Evolutionary conservation across 768 basidiomycete species (phyloP).

Genomic region (Paxillus ammoniavirescens): DNA sequence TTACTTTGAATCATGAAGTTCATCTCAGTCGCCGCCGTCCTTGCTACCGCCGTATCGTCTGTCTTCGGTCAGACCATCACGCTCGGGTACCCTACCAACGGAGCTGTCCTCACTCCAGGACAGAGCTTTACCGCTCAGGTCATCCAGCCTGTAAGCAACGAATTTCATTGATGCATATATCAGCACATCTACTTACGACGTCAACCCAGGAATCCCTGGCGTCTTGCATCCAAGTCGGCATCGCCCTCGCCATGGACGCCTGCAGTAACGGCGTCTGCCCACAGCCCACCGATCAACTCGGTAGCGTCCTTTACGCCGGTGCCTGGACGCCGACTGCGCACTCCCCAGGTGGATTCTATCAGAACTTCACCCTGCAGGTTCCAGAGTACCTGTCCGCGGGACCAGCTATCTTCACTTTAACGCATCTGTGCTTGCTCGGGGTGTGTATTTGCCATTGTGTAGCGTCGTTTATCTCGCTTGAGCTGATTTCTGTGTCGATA

Average conservation of each 20-base stretch:
- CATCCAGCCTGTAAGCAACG: constrained; percentile 19
- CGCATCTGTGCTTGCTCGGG: constrained; percentile 30
- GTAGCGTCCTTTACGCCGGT: constrained; percentile 28
- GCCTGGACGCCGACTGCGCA: constrained; percentile 25
- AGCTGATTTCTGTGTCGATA: not conserved
- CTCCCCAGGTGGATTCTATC: constrained; percentile 19
- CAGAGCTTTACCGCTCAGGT: constrained; percentile 18
- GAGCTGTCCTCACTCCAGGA: constrained; percentile 17
- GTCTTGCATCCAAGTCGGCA: constrained; percentile 26
- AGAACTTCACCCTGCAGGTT: constrained; percentile 28
- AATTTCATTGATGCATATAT: not conserved
- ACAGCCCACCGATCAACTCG: constrained; percentile 19
- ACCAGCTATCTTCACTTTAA: constrained; percentile 29
- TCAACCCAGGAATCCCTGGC: constrained; percentile 15
- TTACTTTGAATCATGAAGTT: constrained; percentile 14
- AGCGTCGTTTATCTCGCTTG: not conserved
- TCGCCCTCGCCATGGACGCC: constrained; percentile 24
- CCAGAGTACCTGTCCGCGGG: constrained; percentile 4
- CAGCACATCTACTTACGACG: not conserved
- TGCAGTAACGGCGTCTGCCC: constrained; percentile 25
- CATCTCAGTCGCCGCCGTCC: constrained; percentile 3
- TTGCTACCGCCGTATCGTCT: constrained; percentile 4
- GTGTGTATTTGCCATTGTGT: constrained; percentile 9
- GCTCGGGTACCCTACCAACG: constrained; percentile 21
- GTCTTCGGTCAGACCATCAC: constrained; percentile 28